These are phyloP conservation scores for Fusarium sp. DNA, from an alignment of 2,329 filamentous ascomycete species.

Conservation along the genomic window DNA sequence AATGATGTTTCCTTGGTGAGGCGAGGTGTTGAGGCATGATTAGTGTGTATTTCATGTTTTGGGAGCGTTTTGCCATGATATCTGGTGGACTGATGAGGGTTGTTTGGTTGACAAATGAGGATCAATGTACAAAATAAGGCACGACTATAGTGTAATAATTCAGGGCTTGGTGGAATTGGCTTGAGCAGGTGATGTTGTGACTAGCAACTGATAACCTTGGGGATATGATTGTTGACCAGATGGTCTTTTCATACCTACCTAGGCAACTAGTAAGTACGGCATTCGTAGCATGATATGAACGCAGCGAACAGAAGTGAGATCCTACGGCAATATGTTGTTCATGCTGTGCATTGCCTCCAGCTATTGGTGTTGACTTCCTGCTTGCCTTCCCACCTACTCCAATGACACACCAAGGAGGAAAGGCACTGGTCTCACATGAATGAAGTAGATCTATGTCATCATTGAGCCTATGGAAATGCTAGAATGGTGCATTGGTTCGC, in stretches of 20 bases:
- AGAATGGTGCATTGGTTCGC: conserved; percentile 19
- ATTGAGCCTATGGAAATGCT: conserved; percentile 34
- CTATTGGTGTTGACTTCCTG: not conserved
- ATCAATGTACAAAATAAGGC: not conserved
- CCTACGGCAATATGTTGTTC: not conserved
- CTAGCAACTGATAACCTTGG: not conserved
- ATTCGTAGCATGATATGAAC: not conserved
- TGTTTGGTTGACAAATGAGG: not conserved
- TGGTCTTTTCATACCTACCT: not conserved
- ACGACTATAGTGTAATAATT: not conserved
- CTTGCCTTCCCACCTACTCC: not conserved
- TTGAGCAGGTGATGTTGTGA: not conserved
- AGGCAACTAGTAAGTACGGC: not conserved
- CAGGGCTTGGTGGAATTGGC: not conserved
- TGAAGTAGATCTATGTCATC: conserved; percentile 5
- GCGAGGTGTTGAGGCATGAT: not conserved
- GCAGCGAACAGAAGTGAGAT: not conserved
- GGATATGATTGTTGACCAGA: not conserved
- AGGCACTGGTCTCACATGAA: not conserved
- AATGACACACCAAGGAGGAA: not conserved
- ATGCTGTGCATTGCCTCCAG: not conserved
- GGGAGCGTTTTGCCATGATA: conserved; percentile 9
- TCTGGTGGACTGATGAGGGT: not conserved
- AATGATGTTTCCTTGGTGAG: conserved; percentile 1
- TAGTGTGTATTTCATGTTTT: conserved; percentile 17